Evolutionary conservation across 2,329 filamentous ascomycete species (phyloP).

Genomic region (Epichloe glyceriae): DNA sequence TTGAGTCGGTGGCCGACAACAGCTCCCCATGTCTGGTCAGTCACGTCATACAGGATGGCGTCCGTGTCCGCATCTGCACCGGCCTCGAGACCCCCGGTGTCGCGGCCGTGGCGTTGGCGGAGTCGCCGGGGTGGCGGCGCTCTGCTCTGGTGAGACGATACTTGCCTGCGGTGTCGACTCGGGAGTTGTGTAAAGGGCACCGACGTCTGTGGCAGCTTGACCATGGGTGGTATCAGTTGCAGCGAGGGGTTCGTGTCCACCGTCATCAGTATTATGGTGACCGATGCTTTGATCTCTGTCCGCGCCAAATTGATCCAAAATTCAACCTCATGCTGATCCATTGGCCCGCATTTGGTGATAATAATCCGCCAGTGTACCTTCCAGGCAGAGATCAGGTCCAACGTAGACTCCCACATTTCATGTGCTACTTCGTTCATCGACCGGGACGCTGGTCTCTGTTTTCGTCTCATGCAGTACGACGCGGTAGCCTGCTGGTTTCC

Average conservation of each 20-base stretch:
- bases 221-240: constrained; percentile 44
- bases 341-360: constrained; percentile 56
- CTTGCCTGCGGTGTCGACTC: constrained; percentile 52
- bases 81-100: constrained; percentile 31
- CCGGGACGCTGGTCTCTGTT: constrained; percentile 37
- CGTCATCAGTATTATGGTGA: constrained; percentile 47
- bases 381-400: constrained; percentile 56
- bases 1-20: constrained; percentile 54
- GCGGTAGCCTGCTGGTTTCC: constrained; percentile 61
- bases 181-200: constrained; percentile 44
- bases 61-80: constrained; percentile 36
- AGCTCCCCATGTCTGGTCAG: constrained; percentile 66
- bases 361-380: constrained; percentile 68
- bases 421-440: constrained; percentile 50
- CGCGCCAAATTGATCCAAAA: constrained; percentile 42
- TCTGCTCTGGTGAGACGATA: constrained; percentile 49
- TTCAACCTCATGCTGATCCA: constrained; percentile 53
- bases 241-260: constrained; percentile 54
- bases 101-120: constrained; percentile 31
- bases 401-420: constrained; percentile 68
- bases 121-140: constrained; percentile 35
- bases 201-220: constrained; percentile 33
- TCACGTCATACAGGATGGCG: constrained; percentile 55
- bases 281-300: constrained; percentile 35
- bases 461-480: constrained; percentile 57